phyloP scores from a whole-genome alignment of 495 filamentous ascomycete genomes.

The Neurospora sp. region DNA sequence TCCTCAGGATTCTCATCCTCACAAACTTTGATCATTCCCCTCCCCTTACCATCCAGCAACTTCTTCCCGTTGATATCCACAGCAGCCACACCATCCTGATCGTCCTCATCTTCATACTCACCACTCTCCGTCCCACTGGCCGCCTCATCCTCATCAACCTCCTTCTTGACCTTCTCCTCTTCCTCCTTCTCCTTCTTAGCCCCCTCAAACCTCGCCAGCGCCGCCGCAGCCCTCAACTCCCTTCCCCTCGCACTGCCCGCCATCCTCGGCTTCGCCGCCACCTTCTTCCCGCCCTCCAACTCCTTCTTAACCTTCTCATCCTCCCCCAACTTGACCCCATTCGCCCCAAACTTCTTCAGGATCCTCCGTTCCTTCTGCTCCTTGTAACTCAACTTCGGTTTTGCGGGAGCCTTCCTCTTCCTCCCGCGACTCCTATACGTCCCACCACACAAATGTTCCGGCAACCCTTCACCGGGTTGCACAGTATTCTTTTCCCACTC shows the following conservation, averaged over 20 bases:
- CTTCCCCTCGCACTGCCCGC: constrained; percentile 59
- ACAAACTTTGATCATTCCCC: constrained; percentile 58
- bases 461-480: constrained; percentile 41
- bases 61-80: constrained; percentile 49
- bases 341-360: constrained; percentile 61
- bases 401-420: constrained; percentile 39
- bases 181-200: constrained; percentile 36
- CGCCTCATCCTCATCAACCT: constrained; percentile 29
- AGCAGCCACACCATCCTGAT: constrained; percentile 21
- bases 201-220: constrained; percentile 60
- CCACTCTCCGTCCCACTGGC: constrained; percentile 27
- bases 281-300: constrained; percentile 53
- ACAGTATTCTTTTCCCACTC: constrained; percentile 43
- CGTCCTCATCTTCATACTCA: constrained; percentile 30
- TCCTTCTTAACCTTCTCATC: constrained; percentile 51
- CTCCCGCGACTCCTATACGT: constrained; percentile 47
- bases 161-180: constrained; percentile 11
- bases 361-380: constrained; percentile 57
- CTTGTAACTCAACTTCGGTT: constrained; percentile 42
- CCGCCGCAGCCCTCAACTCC: constrained; percentile 66
- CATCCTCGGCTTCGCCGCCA: constrained; percentile 55
- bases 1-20: constrained; percentile 56
- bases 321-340: constrained; percentile 55
- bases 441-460: constrained; percentile 59
- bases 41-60: constrained; percentile 50